These are phyloP conservation scores for Cordyceps cicadae DNA, from an alignment of 2,329 filamentous ascomycete genomes.

Conservation along the genomic window DNA sequence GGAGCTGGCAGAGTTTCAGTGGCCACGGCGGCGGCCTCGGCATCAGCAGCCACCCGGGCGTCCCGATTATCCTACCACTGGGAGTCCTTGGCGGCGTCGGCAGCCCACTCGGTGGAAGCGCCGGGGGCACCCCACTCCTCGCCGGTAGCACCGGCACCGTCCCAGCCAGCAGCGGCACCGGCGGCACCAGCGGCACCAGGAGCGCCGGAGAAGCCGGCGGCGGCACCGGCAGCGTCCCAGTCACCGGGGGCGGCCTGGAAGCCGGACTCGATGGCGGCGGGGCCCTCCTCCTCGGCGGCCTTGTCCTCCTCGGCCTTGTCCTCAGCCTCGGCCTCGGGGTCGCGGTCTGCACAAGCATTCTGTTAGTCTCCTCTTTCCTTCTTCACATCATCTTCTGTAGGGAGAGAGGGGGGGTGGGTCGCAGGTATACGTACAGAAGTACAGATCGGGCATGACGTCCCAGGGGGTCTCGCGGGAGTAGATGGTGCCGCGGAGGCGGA, in stretches of 20 bases:
- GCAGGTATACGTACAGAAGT: conserved; percentile 69
- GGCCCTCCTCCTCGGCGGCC: conserved; percentile 76
- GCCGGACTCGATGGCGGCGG: conserved; percentile 69
- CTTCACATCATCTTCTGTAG: background rate
- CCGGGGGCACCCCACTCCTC: conserved; percentile 59
- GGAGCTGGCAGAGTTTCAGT: background rate
- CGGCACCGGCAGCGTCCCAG: conserved; percentile 66
- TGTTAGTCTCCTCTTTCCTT: background rate
- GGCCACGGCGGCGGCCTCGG: too few species aligned
- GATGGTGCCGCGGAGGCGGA: conserved; percentile 95
- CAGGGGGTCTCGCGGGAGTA: conserved; percentile 92
- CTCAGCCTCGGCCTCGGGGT: conserved; percentile 98
- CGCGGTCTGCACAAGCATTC: conserved; percentile 59
- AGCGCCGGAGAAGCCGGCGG: conserved; percentile 60
- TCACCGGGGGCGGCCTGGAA: conserved; percentile 62
- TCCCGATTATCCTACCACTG: conserved; percentile 38
- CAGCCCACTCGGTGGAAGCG: conserved; percentile 62
- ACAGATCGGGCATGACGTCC: conserved; percentile 99
- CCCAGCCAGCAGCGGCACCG: conserved; percentile 45
- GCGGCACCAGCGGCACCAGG: conserved; percentile 31
- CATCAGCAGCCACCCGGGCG: conserved; percentile 7
- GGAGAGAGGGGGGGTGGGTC: background rate
- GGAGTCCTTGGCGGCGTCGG: conserved; percentile 47
- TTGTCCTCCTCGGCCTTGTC: conserved; percentile 96
- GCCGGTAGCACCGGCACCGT: conserved; percentile 47